Base-by-base conservation (phyloP, 2,329 filamentous ascomycete species). In the Cladorrhinum sp. region DNA sequence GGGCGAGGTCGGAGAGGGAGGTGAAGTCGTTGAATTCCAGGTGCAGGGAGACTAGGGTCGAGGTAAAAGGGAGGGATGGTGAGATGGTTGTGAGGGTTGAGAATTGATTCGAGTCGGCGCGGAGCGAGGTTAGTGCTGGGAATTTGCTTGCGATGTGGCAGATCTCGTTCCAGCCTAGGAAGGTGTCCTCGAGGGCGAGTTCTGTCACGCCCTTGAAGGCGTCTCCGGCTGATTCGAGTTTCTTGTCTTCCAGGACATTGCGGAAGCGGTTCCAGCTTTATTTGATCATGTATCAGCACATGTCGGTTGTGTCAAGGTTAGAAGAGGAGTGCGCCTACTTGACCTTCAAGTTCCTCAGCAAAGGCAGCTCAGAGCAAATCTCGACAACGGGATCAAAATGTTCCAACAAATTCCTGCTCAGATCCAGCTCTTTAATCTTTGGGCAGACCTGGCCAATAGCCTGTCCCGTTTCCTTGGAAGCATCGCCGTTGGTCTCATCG, bases 341-440 rank as follows among this genome's bases (percentile, higher is more conserved):
- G 36, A 94, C 76, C 64, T 86, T 86, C 66, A 97, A 73, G 55
- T 77, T 85, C 60, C 78, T 84, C 65, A 98, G 72, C 20, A 79
- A 79, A n/a, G 82, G 80, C 36, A 98, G 77, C 65, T 89, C 84
- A 6, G 77, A 77, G 71, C 91, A 95, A 42, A 98, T 89, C 2
- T 82, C 79, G 18, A 85, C 81, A 9, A 96, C 81, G 23, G 90
- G 85, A 2, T 76, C 76, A 73, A 93, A 83, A 10, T 76, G 77
- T 59, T 87, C 85, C 68, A 98, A 86, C 33, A 96, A 73, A 72
- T 96, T 98, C 55, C 91, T 84, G 70, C 92, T 92, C 48, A 99
- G 74, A 71, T 97, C 93, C 51, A 98, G 79, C 70, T 96, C 91
- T 1, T 82, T 78, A 57, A 96, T 87, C 67, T 86, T 83, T 1